Evolutionary conservation across 164 flowering plant species (phyloP), one percentile per base, ranked within the genome.

Genomic region (Piper longum): DNA sequence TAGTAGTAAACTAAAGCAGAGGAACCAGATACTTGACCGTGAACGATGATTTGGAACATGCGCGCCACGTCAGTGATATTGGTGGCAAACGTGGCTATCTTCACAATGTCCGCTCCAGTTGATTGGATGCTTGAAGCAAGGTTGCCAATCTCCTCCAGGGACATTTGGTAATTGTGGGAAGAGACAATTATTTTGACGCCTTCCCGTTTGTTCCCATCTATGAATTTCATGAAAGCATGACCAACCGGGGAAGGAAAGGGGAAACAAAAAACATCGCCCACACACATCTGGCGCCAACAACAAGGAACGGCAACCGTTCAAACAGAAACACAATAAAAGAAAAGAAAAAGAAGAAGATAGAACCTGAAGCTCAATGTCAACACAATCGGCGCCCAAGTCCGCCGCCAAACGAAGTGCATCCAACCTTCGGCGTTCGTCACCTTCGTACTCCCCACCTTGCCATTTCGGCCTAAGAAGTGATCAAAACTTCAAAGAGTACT

Each of bases 61-160:
- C 88, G 91, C 18, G 93, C 82, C 41, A 83, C 92, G 72, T 95
- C 99, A 59, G 87, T 82, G 60, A 91, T 82, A 57, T 95, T 89
- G 65, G 73, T 48, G 43, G 97, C 97, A 70, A 86, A 82, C 19
- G 97, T 91, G 16, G 96, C 97, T 68, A 95, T 78, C 77, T 95
- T 95, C 61, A 95, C 97, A 61, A 91, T 85, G 75, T 95, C 99
- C 69, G 99, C 99, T 67, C 99, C 97, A 71, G 86, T 74, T 43
- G 86, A 81, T 78, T 88, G 99, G 69, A 91, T 87, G 52, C 66
- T 78, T 54, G 86, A 87, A 59, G 83, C 95, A 72, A 91, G 91
- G 69, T 79, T 75, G 16, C 87, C 84, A 67, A 91, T 81, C 26
- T 88, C 96, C 73, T 95, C 97, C 67, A 75, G 72, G 43, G 95